These are phyloP conservation scores for Glebionis coronaria DNA, from an alignment of 129 eudicot species.

Conservation along the genomic window DNA sequence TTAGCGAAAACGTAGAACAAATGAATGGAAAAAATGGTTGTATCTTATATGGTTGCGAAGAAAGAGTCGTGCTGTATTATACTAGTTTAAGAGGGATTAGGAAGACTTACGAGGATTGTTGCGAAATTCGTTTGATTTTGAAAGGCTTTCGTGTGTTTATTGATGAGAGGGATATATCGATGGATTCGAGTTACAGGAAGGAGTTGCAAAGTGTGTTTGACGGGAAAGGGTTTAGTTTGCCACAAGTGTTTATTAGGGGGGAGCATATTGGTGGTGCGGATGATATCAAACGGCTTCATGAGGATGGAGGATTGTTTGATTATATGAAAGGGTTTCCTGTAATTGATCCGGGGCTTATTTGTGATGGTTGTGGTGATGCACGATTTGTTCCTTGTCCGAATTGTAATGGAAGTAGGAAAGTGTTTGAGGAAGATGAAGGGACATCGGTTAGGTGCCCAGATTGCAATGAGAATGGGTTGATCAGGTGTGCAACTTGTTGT, in stretches of 20 bases:
- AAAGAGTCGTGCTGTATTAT: conserved; percentile 69
- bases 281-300: conserved; percentile 77
- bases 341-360: conserved; percentile 47
- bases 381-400: conserved; percentile 72
- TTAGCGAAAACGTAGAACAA: neutral
- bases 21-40: conserved; percentile 10
- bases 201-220: conserved; percentile 66
- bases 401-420: conserved; percentile 88
- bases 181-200: conserved; percentile 73
- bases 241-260: conserved; percentile 71
- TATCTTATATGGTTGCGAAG: conserved; percentile 47
- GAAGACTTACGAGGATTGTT: conserved; percentile 85
- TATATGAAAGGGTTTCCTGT: conserved; percentile 62
- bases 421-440: conserved; percentile 73
- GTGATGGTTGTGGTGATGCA: conserved; percentile 84
- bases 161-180: conserved; percentile 89
- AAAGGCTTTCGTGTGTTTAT: conserved; percentile 74
- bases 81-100: conserved; percentile 93
- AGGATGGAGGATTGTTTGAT: conserved; percentile 59
- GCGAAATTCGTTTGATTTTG: conserved; percentile 63
- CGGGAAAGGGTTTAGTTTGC: conserved; percentile 64
- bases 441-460: conserved; percentile 50
- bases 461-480: conserved; percentile 93
- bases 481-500: conserved; percentile 76
- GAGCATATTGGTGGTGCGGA: conserved; percentile 75